phyloP scores from a whole-genome alignment of 192 early-diverging fungal species.

The Coemansia guatemalensis region DNA sequence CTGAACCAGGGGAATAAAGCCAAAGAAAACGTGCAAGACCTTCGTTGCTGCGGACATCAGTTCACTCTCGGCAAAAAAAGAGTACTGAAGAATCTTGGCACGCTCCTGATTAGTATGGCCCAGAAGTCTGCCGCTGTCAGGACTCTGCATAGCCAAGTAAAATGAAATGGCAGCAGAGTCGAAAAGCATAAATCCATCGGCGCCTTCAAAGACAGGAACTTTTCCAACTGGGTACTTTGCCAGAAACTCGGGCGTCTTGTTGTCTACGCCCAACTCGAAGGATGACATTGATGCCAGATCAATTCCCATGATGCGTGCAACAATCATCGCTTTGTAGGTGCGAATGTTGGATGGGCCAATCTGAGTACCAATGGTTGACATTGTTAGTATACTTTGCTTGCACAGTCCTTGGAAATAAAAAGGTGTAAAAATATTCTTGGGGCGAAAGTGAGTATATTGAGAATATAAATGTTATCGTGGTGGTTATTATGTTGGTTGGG shows the following conservation, averaged over 20 bases:
- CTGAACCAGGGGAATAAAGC: constrained; percentile 52
- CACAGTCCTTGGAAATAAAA: too few relatives aligned
- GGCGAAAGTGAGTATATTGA: too few relatives aligned
- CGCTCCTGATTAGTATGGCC: constrained; percentile 57
- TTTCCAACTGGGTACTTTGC: constrained; percentile 90
- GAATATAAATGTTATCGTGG: too few relatives aligned
- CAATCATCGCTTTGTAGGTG: constrained; percentile 58
- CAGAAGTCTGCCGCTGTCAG: constrained; percentile 50
- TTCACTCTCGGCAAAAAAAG: constrained; percentile 59
- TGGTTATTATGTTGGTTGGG: too few relatives aligned
- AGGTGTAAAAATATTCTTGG: too few relatives aligned
- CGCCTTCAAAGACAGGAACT: constrained; percentile 81
- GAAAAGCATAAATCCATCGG: constrained; percentile 68
- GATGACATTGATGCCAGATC: constrained; percentile 61
- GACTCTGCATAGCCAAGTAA: constrained; percentile 58
- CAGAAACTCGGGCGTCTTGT: constrained; percentile 77
- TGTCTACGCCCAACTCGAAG: constrained; percentile 68
- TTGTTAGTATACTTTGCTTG: background rate
- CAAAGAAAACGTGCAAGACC: constrained; percentile 54
- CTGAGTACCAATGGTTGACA: constrained; percentile 28
- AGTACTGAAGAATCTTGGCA: constrained; percentile 61
- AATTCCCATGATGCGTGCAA: constrained; percentile 76
- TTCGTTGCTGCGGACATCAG: constrained; percentile 39
- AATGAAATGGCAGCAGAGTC: constrained; percentile 89
- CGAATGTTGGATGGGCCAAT: constrained; percentile 23